phyloP scores from a whole-genome alignment of 2,329 filamentous ascomycete genomes.

The Cladophialophora chaetospira region DNA sequence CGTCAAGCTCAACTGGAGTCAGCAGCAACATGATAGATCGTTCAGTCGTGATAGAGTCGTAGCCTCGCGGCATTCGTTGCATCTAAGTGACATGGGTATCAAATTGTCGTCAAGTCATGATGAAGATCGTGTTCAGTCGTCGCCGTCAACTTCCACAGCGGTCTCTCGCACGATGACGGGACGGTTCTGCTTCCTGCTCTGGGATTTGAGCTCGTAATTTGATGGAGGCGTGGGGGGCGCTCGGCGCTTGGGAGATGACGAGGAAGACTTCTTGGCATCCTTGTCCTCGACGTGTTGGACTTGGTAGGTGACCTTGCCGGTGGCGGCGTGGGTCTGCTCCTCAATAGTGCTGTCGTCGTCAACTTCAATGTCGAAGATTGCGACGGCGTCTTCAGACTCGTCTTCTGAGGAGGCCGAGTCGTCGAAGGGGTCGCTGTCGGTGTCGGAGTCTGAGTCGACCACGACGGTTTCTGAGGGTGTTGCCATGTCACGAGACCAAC shows the following conservation, averaged over 20 bases:
- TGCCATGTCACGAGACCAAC: slow-evolving; percentile 26
- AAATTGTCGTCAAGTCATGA: slow-evolving; percentile 7
- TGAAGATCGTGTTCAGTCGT: slow-evolving; percentile 16
- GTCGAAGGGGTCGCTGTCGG: slow-evolving; percentile 27
- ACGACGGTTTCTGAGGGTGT: slow-evolving; percentile 24
- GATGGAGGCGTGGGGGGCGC: slow-evolving; percentile 22
- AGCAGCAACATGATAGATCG: not conserved
- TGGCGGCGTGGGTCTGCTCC: not conserved
- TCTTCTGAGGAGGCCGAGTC: slow-evolving; percentile 17
- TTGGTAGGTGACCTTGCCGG: slow-evolving; percentile 6
- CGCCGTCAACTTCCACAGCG: slow-evolving; percentile 23
- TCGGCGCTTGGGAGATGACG: slow-evolving; percentile 14
- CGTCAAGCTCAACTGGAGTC: slow-evolving; percentile 16
- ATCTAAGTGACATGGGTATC: slow-evolving; percentile 3
- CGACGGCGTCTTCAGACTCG: slow-evolving; percentile 19
- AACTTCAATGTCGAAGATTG: slow-evolving; percentile 25
- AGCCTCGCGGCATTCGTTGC: slow-evolving; percentile 12
- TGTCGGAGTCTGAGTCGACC: slow-evolving; percentile 24
- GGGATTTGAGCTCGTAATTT: slow-evolving; percentile 19
- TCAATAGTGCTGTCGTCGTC: slow-evolving; percentile 16
- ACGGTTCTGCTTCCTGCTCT: slow-evolving; percentile 24
- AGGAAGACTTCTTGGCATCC: slow-evolving; percentile 6
- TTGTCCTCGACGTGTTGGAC: slow-evolving; percentile 7
- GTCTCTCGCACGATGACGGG: slow-evolving; percentile 25
- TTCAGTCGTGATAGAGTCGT: slow-evolving; percentile 6